These are phyloP conservation scores for Xylaria curta DNA, from an alignment of 495 filamentous ascomycete genomes.

Conservation along the genomic window DNA sequence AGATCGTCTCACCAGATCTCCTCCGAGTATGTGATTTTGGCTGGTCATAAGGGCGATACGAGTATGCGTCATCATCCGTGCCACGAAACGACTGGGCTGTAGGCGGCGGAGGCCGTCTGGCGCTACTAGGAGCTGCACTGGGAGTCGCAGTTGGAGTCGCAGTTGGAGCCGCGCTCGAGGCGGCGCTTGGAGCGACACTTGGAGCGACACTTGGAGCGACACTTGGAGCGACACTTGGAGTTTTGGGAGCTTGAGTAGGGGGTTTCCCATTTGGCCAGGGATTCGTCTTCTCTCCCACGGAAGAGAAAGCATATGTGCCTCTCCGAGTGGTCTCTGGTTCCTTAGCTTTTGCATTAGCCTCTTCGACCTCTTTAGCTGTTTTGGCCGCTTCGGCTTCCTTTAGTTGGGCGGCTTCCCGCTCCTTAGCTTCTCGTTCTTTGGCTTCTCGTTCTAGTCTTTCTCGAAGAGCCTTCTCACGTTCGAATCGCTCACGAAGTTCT, in stretches of 20 bases:
- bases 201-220: slow-evolving; percentile 52
- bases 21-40: slow-evolving; percentile 62
- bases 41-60: slow-evolving; percentile 83
- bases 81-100: slow-evolving; percentile 66
- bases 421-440: slow-evolving; percentile 51
- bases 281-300: slow-evolving; percentile 62
- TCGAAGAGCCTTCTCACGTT: slow-evolving; percentile 44
- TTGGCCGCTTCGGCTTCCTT: slow-evolving; percentile 38
- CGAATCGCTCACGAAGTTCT: slow-evolving; percentile 48
- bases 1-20: slow-evolving; percentile 68
- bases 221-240: slow-evolving; percentile 35
- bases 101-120: slow-evolving; percentile 62
- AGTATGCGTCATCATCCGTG: slow-evolving; percentile 72
- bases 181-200: slow-evolving; percentile 42
- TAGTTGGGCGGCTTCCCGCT: slow-evolving; percentile 40
- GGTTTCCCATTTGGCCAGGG: slow-evolving; percentile 62
- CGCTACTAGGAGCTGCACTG: slow-evolving; percentile 45
- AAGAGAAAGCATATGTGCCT: slow-evolving; percentile 57
- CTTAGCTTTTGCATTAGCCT: slow-evolving; percentile 37
- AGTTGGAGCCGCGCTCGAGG: slow-evolving; percentile 40
- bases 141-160: slow-evolving; percentile 49
- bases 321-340: slow-evolving; percentile 41
- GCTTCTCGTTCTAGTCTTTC: slow-evolving; percentile 51
- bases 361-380: slow-evolving; percentile 38
- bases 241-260: slow-evolving; percentile 37